Conservation (phyloP, 768 basidiomycete genomes). For the Amanita rubescens region DNA sequence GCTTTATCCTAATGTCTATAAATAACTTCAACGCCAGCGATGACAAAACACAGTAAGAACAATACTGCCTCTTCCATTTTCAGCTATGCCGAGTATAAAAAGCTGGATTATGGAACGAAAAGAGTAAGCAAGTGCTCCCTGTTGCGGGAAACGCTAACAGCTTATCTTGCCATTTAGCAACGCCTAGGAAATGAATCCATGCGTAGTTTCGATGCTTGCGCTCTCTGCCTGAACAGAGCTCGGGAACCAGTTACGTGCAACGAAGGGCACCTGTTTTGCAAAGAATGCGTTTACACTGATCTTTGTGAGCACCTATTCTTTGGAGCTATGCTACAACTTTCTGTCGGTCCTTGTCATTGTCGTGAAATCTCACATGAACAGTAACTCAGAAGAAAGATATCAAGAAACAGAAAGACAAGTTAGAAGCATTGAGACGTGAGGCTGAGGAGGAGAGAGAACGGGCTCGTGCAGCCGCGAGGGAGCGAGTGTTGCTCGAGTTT, state of each 20-base stretch:
- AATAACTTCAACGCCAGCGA: slow-evolving; percentile 18
- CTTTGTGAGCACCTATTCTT: slow-evolving; percentile 44
- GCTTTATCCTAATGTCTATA: background rate
- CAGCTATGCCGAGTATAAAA: slow-evolving; percentile 85
- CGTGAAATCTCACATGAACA: slow-evolving; percentile 20
- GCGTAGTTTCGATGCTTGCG: slow-evolving; percentile 87
- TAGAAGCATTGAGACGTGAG: slow-evolving; percentile 69
- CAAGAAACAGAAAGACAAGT: slow-evolving; percentile 76
- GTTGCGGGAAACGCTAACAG: background rate
- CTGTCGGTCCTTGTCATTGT: background rate
- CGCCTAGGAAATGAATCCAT: slow-evolving; percentile 88
- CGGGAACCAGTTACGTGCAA: slow-evolving; percentile 78
- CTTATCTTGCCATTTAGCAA: slow-evolving; percentile 29
- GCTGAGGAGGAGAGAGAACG: slow-evolving; percentile 73
- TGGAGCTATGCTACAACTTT: background rate
- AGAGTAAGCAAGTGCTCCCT: slow-evolving; percentile 32
- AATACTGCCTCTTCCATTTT: slow-evolving; percentile 87
- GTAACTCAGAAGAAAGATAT: slow-evolving; percentile 90
- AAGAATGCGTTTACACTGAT: slow-evolving; percentile 87
- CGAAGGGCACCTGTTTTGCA: slow-evolving; percentile 92
- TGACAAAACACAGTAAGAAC: slow-evolving; percentile 90
- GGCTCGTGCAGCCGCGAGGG: slow-evolving; percentile 69
- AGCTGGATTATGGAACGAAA: slow-evolving; percentile 79
- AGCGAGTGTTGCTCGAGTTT: slow-evolving; percentile 85
- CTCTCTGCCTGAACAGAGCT: slow-evolving; percentile 79